Percentiles rank a stretch among this genome's conserved stretches.
phyloP scores from a whole-genome alignment of 306 rosid species.

The Vigna mungo region DNA sequence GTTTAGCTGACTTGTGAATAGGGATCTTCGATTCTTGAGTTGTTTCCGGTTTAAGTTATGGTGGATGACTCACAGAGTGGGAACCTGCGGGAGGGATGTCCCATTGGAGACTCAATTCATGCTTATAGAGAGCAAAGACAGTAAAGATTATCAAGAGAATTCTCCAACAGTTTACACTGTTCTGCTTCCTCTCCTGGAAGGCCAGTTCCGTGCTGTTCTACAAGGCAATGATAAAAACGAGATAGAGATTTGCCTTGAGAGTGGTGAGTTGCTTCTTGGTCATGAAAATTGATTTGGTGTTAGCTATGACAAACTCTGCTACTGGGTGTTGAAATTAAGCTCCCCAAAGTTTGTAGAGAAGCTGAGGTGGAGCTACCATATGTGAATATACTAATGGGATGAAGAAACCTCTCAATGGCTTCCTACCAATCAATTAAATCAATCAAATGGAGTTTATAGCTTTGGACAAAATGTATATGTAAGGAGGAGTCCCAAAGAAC shows the following conservation, averaged over 20 bases:
- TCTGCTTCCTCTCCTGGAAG: conserved; percentile 94
- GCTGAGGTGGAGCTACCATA: conserved; percentile 62
- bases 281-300: conserved; percentile 48
- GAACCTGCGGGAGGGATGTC: conserved; percentile 82
- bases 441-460: conserved; percentile 64
- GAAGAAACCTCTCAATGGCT: conserved; percentile 53
- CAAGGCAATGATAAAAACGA: conserved; percentile 91
- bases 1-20: conserved; percentile 24
- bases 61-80: conserved; percentile 99
- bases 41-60: conserved; percentile 95
- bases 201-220: conserved; percentile 85
- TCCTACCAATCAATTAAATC: conserved; percentile 56
- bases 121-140: conserved; percentile 80
- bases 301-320: neutral
- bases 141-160: conserved; percentile 54
- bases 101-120: conserved; percentile 96
- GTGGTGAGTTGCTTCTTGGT: conserved; percentile 81
- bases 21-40: conserved; percentile 86
- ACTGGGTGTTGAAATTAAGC: neutral
- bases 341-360: neutral
- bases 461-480: conserved; percentile 49
- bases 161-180: conserved; percentile 76
- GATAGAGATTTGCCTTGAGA: conserved; percentile 88
- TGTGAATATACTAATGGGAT: conserved; percentile 46
- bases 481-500: conserved; percentile 56